phyloP scores from a whole-genome alignment of 768 basidiomycete species.

The Hypsizygus marmoreus region DNA sequence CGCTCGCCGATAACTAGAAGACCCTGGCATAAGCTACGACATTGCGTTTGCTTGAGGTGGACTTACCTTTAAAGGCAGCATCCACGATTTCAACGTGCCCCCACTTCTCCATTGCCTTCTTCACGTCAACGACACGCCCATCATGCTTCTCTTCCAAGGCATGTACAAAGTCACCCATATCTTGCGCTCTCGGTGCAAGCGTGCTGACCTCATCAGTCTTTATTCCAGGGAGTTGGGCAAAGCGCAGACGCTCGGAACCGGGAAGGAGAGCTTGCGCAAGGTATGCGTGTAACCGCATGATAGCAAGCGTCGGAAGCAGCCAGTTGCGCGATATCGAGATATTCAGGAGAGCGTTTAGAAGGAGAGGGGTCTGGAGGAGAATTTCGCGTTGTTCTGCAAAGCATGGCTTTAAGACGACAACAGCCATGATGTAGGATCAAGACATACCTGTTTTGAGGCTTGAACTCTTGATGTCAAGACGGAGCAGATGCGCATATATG shows the following conservation, averaged over 20 bases:
- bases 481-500: constrained; percentile 83
- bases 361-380: constrained; percentile 68
- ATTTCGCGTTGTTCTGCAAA: constrained; percentile 69
- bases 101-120: constrained; percentile 70
- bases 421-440: neutral
- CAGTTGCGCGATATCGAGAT: constrained; percentile 87
- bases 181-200: constrained; percentile 36
- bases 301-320: constrained; percentile 75
- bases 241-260: constrained; percentile 43
- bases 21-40: neutral
- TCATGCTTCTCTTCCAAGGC: constrained; percentile 56
- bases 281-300: constrained; percentile 83
- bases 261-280: constrained; percentile 83
- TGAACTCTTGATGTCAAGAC: constrained; percentile 55
- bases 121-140: constrained; percentile 49
- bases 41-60: neutral
- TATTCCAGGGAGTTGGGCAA: constrained; percentile 82
- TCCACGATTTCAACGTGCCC: constrained; percentile 78
- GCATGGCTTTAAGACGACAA: neutral
- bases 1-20: constrained; percentile 85
- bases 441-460: constrained; percentile 65
- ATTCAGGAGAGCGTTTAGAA: constrained; percentile 80
- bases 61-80: constrained; percentile 81
- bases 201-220: constrained; percentile 48
- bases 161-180: constrained; percentile 47